Base-by-base conservation (phyloP, 768 basidiomycete genomes). In the Phylloporus sp. region DNA sequence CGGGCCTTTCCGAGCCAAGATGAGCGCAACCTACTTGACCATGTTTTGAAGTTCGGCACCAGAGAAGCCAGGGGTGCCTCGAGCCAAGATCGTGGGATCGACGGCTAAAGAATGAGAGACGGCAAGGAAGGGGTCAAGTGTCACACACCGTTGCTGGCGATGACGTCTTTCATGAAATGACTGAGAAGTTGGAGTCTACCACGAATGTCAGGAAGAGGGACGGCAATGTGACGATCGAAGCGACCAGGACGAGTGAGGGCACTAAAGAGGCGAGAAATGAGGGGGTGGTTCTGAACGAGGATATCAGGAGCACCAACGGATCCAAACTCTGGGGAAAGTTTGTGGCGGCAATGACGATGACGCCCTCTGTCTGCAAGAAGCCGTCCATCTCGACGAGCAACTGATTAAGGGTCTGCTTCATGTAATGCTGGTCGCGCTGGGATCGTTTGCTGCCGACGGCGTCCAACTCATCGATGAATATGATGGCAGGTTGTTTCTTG, bases 351-450 rank as follows among this genome's bases (percentile, higher is more conserved):
- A 97, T 90, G 51, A 97, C 88, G 49, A 98, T 92, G 54, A 99
- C 81, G 22, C 93, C 95, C 66, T 98, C 92, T 23, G 76, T 81
- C 63, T 93, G 90, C 62, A 85, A 74, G 73, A 99, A 99, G 3
- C 96, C 96, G 60, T 99, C 96, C 79, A 98, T 86, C 66, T 99
- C 96, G 32, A 94, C 90, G 41, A 99, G 77, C 14, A 99, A 77
- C 67, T 98, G 95, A 60, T 99, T 99, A 37, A 99, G 75, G 0
- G 96, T 93, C 66, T 91, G 90, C 58, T 90, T 91, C 82, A 90
- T 81, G 69, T 90, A 89, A 59, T 88, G 85, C 66, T 92, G 85
- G 53, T 90, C 86, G 47, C 86, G 79, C 49, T 77, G 80, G 56
- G 80, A 86, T 36, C 93, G 83, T 67, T 90, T 93, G 17, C 88